These are phyloP conservation scores for Blumeriella jaapii DNA, from an alignment of 2,329 filamentous ascomycete species.

Conservation along the genomic window DNA sequence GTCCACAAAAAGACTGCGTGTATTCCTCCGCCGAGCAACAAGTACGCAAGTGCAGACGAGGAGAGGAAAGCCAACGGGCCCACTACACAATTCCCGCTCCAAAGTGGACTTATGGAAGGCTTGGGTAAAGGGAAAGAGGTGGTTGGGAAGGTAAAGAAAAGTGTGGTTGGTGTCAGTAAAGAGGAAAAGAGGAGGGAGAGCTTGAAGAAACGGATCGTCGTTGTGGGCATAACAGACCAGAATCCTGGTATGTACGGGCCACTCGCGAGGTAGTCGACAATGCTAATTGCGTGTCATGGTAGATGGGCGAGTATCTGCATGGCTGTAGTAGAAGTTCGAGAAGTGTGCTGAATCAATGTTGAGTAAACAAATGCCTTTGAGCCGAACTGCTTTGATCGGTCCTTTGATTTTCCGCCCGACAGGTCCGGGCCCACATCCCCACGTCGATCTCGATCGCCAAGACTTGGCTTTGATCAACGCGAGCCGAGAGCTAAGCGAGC, in stretches of 20 bases:
- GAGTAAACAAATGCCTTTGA: too few species aligned
- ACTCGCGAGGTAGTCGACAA: neutral
- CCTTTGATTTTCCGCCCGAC: too few species aligned
- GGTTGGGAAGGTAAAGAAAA: constrained; percentile 15
- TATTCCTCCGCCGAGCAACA: constrained; percentile 3
- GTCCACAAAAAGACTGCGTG: neutral
- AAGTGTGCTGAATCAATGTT: too few species aligned
- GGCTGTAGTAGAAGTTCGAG: constrained; percentile 19
- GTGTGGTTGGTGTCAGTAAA: constrained; percentile 6
- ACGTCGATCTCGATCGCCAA: too few species aligned
- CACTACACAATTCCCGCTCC: constrained; percentile 13
- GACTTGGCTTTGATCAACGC: too few species aligned
- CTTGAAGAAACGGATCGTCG: constrained; percentile 20
- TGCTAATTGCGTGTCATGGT: constrained; percentile 5
- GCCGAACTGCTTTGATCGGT: too few species aligned
- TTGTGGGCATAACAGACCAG: constrained; percentile 20
- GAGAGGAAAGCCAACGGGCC: constrained; percentile 11
- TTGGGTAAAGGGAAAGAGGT: constrained; percentile 13
- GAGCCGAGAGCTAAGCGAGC: too few species aligned
- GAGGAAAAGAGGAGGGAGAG: constrained; percentile 17
- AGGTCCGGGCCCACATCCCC: too few species aligned
- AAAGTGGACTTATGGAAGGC: constrained; percentile 10
- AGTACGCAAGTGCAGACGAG: constrained; percentile 7
- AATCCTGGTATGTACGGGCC: constrained; percentile 14
- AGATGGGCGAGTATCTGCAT: constrained; percentile 14